Percentiles rank a stretch among this genome's conserved stretches.
These are phyloP conservation scores for Viola odorata DNA, from an alignment of 345 rosid genomes.

Conservation along the genomic window DNA sequence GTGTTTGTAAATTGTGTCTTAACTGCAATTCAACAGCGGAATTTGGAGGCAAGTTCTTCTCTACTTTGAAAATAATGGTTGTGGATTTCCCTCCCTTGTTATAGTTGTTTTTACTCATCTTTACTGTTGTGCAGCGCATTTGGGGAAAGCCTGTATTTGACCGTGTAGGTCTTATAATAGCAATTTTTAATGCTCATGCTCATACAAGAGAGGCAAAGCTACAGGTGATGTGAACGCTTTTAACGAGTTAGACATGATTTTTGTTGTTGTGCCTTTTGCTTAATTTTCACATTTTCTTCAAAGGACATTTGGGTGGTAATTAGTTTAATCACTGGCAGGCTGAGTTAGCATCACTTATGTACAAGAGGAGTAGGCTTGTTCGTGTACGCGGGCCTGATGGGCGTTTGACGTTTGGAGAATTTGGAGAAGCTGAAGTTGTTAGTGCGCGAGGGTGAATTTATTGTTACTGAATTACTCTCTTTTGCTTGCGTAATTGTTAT, in stretches of 20 bases:
- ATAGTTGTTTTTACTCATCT: too few species aligned
- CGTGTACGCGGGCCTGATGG: constrained; percentile 77
- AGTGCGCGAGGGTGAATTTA: constrained; percentile 88
- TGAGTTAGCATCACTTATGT: constrained; percentile 86
- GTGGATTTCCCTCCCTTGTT: neutral
- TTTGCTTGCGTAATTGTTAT: too few species aligned
- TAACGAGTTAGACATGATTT: constrained; percentile 5
- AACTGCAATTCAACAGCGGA: constrained; percentile 78
- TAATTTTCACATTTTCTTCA: neutral
- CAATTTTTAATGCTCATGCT: constrained; percentile 95
- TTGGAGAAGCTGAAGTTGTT: constrained; percentile 95
- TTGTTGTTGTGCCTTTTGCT: neutral
- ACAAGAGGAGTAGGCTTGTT: constrained; percentile 85
- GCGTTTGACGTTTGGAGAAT: constrained; percentile 58
- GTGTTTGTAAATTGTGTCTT: constrained; percentile 72
- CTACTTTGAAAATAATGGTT: neutral
- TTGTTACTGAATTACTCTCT: neutral
- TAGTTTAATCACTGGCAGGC: constrained; percentile 41
- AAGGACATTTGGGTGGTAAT: constrained; percentile 12
- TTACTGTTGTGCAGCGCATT: constrained; percentile 37
- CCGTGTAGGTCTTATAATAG: constrained; percentile 90
- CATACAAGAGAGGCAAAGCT: constrained; percentile 87
- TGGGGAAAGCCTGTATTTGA: constrained; percentile 86
- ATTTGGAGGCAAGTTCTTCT: constrained; percentile 64
- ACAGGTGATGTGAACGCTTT: constrained; percentile 45